Percentiles rank a stretch among this genome's conserved stretches.
Conservation (phyloP, 768 basidiomycete species). For the Sarcomyxa edulis region DNA sequence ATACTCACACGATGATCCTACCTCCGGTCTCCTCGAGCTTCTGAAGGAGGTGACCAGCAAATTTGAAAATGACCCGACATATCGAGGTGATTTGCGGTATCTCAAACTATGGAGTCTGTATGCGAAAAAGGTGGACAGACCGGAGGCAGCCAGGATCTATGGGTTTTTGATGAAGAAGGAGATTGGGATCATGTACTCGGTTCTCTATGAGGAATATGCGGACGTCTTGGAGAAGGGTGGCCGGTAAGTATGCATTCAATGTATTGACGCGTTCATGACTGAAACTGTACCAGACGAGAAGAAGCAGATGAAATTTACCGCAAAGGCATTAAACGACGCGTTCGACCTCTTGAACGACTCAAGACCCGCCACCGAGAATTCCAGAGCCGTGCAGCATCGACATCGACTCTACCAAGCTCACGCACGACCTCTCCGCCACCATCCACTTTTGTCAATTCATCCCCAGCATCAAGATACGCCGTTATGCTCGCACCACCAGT, state of each 20-base stretch:
- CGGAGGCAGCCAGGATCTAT: constrained; percentile 66
- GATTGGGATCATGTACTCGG: constrained; percentile 71
- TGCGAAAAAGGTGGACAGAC: constrained; percentile 71
- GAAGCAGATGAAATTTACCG: constrained; percentile 82
- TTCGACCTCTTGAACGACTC: constrained; percentile 78
- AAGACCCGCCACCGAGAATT: constrained; percentile 81
- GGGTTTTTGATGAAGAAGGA: constrained; percentile 66
- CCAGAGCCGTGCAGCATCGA: constrained; percentile 50
- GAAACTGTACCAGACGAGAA: constrained; percentile 40
- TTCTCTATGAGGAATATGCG: constrained; percentile 92
- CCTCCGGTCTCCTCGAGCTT: constrained; percentile 73
- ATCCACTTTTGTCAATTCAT: constrained; percentile 26
- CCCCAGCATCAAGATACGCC: constrained; percentile 55
- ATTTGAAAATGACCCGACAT: constrained; percentile 79
- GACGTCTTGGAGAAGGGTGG: constrained; percentile 67
- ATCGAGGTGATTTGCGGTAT: constrained; percentile 86
- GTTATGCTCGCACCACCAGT: constrained; percentile 66
- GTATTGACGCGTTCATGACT: constrained; percentile 3
- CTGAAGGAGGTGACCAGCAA: constrained; percentile 79
- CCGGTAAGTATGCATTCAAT: constrained; percentile 47
- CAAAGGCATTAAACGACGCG: constrained; percentile 76
- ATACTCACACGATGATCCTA: constrained; percentile 63
- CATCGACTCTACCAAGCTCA: constrained; percentile 14
- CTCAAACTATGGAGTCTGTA: constrained; percentile 90
- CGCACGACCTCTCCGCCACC: constrained; percentile 19